Evolutionary conservation across 2,329 filamentous ascomycete species (phyloP), one percentile per base, ranked within the genome.

Genomic region (Amphichorda felina): DNA sequence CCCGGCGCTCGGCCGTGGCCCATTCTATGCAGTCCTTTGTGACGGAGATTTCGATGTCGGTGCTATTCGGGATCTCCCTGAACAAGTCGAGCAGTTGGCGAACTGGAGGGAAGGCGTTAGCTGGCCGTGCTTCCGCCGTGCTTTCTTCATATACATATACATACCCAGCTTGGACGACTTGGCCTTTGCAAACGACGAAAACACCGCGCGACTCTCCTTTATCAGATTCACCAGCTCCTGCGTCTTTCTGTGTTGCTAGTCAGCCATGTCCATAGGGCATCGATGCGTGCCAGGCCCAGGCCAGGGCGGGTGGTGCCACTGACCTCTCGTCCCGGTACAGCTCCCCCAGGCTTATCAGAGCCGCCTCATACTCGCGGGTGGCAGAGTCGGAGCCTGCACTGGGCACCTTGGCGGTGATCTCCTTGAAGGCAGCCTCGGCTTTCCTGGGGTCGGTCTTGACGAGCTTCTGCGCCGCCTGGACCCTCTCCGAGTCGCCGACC

Each of bases 11-110:
- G 35, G 85, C 83, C 37, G 89, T 85, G 33, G 91, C 91, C 91
- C 91, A 98, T 66, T 96, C 89, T 77, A 98, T 98, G 68, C 87
- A 96, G 63, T 91, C 94, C 64, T 94, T 94, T 53, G 91, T 98
- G 50, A 95, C 86, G 57, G 79, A 68, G 58, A 94, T 87, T 66
- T 98, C 91, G 55, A 81, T 84, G 57, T 98, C 91, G 67, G 82
- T 82, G 49, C 86, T 91, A 63, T 95, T 82, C 51, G 93, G 91
- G 50, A 96, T 95, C 52, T 82, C 75, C 50, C 83, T 78, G 70
- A 96, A 91, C 58, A 95, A 79, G 60, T 98, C 91, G 58, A 98
- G 82, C 18, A 98, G 78, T 64, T 95, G 87, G 49, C 91, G 89
- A 48, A 98, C 91, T 95, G 47, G 43, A 36, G 34, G 36, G 30